Evolutionary conservation across 345 rosid species (phyloP), one percentile per base, ranked within the genome.

Genomic region (Geranium brycei): DNA sequence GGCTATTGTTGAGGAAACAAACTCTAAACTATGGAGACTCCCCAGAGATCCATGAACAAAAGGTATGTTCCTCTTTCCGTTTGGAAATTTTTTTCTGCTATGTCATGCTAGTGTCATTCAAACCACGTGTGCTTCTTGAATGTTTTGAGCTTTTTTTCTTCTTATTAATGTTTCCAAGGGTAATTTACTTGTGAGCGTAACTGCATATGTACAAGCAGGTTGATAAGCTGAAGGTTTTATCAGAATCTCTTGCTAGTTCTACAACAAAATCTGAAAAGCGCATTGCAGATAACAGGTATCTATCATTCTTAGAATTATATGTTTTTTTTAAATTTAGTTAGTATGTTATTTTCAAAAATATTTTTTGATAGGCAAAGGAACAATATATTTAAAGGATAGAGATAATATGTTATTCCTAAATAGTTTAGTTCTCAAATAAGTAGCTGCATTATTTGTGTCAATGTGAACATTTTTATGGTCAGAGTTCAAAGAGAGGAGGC

Each of bases 211-310:
- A 19, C 66, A 69, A 71, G 62, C 81, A 90, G 97, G 81, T 90
- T 69, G 99, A 92, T 72, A 92, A 92, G 79, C 79, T 92, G 77
- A 92, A 78, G 88, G 89, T 92, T 71, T 76, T 92, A 64, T 80
- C 91, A 66, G 99, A 89, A 64, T 92, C 99, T 74, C 90, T 89
- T 69, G 83, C 84, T 66, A 87, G 79, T 69, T 89, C 99, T 51
- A 61, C 79, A 58, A 40, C 78, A 62, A 92, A 92, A 82, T 83
- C 96, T 19, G 97, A 89, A 76, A 92, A 92, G 71, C 93, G 97
- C 66, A 81, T 92, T 62, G 60, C 76, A 66, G 97, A 91, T 75
- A 77, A 88, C 77, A 86, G 95, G 97, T 88, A 75, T 47, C 18
- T 13, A 47, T 47, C 53, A 47, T 47, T 8, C 53, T 13, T 13